Base-by-base conservation (phyloP, 2,329 filamentous ascomycete genomes). In the Hymenoscyphus albidus region DNA sequence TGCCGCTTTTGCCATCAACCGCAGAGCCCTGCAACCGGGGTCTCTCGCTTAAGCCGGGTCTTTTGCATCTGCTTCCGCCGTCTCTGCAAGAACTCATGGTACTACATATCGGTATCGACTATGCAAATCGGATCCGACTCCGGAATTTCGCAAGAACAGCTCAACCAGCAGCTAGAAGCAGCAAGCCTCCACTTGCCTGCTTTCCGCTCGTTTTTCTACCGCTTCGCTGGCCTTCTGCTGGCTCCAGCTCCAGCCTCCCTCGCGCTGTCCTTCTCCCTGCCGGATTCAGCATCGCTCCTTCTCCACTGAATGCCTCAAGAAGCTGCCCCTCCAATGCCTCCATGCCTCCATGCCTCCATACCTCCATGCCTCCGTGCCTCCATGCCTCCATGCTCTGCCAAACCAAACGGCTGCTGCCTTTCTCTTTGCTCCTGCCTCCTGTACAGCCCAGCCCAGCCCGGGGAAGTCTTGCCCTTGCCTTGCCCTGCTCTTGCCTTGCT, bases 31-130 rank as follows among this genome's bases (percentile, higher is more conserved):
- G 35, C 35, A 54, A 9, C 18, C 6, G 48, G 48, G 48, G 48
- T 27, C 48, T 27, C 48, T 54, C 48, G 48, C 48, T 54, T 22
- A 44, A 16, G 42, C 48, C 48, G 48, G 48, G 14, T 54, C 48
- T 54, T 54, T 54, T 54, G n/a, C n/a, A 27, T 54, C 48, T 54
- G 48, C 48, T 27, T 54, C 48, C 48, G 48, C 44, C 22, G 3
- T 54, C 48, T 35, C 48, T 54, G 48, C 48, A 54, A 27, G 48
- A 54, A 12, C 48, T 54, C n/a, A n/a, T 54, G 48, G 48, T 54
- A 22, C 48, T 22, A 54, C 48, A 27, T 13, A 27, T 54, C 48
- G 10, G 5, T 54, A 22, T 54, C 22, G 4, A 13, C 48, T 54
- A 48, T 48, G n/a, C 42, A 10, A 54, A 54, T 54, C 48, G 48